phyloP scores from a whole-genome alignment of 805 yeast species.

The Metschnikowia picachoensis region DNA sequence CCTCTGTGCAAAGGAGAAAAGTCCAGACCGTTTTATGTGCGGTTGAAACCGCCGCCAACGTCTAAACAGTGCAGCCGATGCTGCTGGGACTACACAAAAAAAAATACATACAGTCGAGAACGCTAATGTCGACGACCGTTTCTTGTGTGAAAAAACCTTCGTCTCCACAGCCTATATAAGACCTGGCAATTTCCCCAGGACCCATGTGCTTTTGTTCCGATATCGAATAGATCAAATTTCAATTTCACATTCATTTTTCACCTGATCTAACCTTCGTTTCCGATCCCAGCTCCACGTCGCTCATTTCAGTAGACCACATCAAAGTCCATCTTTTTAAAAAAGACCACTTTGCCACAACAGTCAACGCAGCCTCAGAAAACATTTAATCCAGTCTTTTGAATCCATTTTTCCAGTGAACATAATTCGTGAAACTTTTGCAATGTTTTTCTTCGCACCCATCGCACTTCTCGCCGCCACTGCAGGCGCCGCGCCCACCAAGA shows the following conservation, averaged over 20 bases:
- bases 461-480: conserved; percentile 21
- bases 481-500: conserved; percentile 25
- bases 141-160: too few species aligned
- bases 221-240: too few species aligned
- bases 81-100: background rate
- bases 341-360: too few species aligned
- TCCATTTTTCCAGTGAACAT: too few species aligned
- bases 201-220: too few species aligned
- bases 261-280: background rate
- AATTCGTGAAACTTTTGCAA: background rate
- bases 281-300: background rate
- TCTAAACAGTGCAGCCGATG: background rate
- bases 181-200: too few species aligned
- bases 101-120: background rate
- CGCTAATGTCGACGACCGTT: too few species aligned
- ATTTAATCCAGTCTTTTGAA: too few species aligned
- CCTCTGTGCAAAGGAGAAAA: background rate
- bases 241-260: background rate
- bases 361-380: too few species aligned
- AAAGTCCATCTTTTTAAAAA: too few species aligned
- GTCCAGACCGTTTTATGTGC: conserved; percentile 4
- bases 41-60: background rate
- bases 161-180: too few species aligned
- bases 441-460: conserved; percentile 18
- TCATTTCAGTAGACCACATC: too few species aligned